phyloP scores from a whole-genome alignment of 768 basidiomycete genomes.

The Artomyces pyxidatus region DNA sequence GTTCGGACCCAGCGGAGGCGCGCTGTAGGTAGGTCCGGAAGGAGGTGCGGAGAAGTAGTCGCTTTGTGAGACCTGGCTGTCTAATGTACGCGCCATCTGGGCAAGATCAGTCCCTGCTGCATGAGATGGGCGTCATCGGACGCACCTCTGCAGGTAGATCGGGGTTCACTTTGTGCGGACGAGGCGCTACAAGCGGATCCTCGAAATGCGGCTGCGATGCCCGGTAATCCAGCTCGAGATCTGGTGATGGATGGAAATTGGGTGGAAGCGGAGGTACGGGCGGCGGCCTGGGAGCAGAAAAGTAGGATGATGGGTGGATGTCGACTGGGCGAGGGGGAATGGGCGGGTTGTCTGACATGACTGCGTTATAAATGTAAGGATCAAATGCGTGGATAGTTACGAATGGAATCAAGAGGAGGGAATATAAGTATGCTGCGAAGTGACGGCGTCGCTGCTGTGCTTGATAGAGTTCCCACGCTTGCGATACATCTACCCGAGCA shows the following conservation, averaged over 20 bases:
- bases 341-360: conserved; percentile 15
- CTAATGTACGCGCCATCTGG: conserved; percentile 59
- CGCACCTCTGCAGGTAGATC: conserved; percentile 55
- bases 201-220: conserved; percentile 42
- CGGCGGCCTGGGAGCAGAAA: too few relatives aligned
- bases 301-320: conserved; percentile 14
- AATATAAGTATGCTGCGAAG: too few relatives aligned
- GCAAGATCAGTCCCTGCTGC: conserved; percentile 16
- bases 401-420: too few relatives aligned
- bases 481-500: too few relatives aligned
- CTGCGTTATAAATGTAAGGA: too few relatives aligned
- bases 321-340: conserved; percentile 21
- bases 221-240: conserved; percentile 17
- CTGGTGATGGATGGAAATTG: conserved; percentile 23
- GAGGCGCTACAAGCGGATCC: conserved; percentile 53
- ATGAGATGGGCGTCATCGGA: conserved; percentile 16
- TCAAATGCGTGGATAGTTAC: too few relatives aligned
- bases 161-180: conserved; percentile 56
- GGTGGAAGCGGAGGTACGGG: conserved; percentile 45
- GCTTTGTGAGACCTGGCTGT: conserved; percentile 32
- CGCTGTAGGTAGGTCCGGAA: conserved; percentile 13
- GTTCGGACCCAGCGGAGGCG: conserved; percentile 18
- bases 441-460: too few relatives aligned
- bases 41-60: conserved; percentile 15
- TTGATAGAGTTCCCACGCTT: too few relatives aligned